A percentile compares a stretch with the other conserved stretches of the same genome.
Conservation (phyloP, 2,329 filamentous ascomycete species). For the Calonectria pauciramosa region DNA sequence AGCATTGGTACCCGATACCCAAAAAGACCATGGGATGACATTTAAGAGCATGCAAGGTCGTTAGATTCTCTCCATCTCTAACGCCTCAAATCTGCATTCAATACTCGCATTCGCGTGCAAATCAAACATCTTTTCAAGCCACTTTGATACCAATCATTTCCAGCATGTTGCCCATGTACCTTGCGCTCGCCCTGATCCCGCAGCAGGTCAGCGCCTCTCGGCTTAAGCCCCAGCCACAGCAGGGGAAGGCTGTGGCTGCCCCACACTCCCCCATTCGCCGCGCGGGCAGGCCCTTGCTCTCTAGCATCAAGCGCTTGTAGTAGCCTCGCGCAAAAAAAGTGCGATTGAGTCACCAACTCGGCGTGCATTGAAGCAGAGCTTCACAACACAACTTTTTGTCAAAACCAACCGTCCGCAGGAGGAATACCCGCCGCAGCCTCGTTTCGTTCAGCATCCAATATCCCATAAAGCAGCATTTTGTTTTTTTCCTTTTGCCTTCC, state of each 20-base stretch:
- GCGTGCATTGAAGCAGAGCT: conserved; percentile 29
- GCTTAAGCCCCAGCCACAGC: conserved; percentile 16
- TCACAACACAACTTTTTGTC: conserved; percentile 24
- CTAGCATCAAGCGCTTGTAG: conserved; percentile 20
- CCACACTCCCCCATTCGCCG: conserved; percentile 31
- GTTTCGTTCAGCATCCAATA: neutral
- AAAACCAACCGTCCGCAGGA: conserved; percentile 32
- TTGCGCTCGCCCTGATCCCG: neutral
- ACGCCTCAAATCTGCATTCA: neutral
- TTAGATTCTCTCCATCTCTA: neutral
- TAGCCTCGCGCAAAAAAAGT: conserved; percentile 47
- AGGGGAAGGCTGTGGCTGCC: conserved; percentile 37
- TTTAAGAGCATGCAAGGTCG: neutral
- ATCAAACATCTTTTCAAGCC: neutral
- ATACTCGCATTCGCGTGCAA: neutral
- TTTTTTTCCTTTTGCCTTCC: neutral
- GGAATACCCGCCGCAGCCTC: neutral
- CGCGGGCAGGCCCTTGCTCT: conserved; percentile 23
- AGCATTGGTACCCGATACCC: conserved; percentile 29
- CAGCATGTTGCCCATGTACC: neutral
- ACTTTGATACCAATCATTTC: neutral
- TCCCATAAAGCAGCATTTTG: neutral
- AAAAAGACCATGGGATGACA: neutral
- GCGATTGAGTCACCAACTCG: conserved; percentile 43
- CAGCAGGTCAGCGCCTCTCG: conserved; percentile 9